Evolutionary conservation across 345 rosid species (phyloP).

Genomic region (Capsella bursapastoris): DNA sequence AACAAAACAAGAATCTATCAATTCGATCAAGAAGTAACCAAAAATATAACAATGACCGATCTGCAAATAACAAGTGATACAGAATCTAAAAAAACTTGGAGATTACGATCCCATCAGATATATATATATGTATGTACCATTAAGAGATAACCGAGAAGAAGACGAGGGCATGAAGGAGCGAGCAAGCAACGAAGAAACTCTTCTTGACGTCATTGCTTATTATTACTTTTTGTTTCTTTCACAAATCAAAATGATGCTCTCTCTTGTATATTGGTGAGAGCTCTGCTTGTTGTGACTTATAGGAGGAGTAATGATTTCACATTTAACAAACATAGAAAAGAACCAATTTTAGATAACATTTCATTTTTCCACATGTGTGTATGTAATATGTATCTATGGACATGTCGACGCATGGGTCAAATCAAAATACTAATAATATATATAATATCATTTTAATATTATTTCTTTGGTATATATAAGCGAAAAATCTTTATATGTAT

Average conservation of each 20-base stretch:
- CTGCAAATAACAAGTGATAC: not conserved
- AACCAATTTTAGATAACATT: not conserved
- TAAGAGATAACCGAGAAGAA: conserved; percentile 32
- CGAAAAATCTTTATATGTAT: no score
- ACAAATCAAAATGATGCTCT: not conserved
- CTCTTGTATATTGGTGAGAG: not conserved
- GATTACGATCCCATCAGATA: conserved; percentile 8
- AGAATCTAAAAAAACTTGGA: not conserved
- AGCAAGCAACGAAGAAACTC: conserved; percentile 56
- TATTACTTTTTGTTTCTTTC: not conserved
- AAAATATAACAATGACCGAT: not conserved
- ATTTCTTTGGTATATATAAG: no score
- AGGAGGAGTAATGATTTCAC: not conserved
- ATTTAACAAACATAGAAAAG: conserved; percentile 1
- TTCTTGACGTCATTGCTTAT: conserved; percentile 57
- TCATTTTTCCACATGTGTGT: not conserved
- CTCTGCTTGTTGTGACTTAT: not conserved
- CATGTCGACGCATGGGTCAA: not conserved
- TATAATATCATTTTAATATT: not conserved
- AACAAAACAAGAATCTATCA: not conserved
- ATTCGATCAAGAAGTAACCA: not conserved
- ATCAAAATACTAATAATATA: not conserved
- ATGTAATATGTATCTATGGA: not conserved
- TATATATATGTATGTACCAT: not conserved
- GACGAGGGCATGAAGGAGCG: conserved; percentile 59